Evolutionary conservation across 1,139 yeast genomes (phyloP).

Genomic region (Suhomyces coccinellae): DNA sequence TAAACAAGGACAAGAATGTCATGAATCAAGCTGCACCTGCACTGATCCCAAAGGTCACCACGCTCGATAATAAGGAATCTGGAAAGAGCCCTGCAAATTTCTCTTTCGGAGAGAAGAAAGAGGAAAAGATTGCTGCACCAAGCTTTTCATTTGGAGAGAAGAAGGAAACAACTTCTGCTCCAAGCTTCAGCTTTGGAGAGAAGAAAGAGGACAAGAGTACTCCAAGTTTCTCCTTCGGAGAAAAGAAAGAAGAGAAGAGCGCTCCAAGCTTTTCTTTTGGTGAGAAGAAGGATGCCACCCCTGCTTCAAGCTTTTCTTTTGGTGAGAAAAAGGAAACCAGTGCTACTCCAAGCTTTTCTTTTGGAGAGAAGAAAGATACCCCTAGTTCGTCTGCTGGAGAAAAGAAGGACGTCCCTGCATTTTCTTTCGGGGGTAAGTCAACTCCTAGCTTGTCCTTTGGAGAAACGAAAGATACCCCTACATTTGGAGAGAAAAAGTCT

Average conservation of each 20-base stretch:
- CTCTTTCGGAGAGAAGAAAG: not conserved
- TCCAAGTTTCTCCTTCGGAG: not conserved
- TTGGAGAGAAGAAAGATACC: not conserved
- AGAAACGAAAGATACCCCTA: not conserved
- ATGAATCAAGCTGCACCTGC: not conserved
- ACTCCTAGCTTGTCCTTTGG: not conserved
- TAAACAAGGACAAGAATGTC: not conserved
- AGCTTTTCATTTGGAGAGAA: slow-evolving; percentile 5
- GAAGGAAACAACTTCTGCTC: not conserved
- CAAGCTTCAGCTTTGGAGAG: not conserved
- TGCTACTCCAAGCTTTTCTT: too few relatives aligned
- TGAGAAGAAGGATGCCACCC: slow-evolving; percentile 1
- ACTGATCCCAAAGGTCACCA: not conserved
- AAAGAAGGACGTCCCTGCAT: too few relatives aligned
- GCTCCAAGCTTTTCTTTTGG: slow-evolving; percentile 15
- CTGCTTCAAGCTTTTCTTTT: not conserved
- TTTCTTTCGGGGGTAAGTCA: too few relatives aligned
- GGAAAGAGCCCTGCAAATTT: slow-evolving; percentile 2
- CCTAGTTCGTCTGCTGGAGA: too few relatives aligned
- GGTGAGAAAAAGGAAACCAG: not conserved
- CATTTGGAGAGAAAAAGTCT: not conserved
- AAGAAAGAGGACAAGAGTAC: not conserved
- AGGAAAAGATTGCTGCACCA: not conserved
- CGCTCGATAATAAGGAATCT: not conserved
- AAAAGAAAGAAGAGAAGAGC: not conserved